phyloP scores from a whole-genome alignment of 352 stramenopile genomes.

The Phytophthora quininea region DNA sequence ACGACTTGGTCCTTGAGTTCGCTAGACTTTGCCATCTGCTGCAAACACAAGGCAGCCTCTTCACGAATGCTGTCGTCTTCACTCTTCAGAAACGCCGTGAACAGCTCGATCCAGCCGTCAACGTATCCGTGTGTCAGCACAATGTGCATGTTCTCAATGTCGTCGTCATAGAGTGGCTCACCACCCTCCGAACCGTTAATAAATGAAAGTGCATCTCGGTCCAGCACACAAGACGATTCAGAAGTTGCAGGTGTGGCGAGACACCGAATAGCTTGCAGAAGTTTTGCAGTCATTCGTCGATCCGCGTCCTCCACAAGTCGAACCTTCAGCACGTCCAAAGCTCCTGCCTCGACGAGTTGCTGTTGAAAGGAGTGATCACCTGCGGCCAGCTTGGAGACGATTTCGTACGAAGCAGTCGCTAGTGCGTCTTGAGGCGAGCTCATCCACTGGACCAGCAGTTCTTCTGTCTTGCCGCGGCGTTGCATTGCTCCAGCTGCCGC shows the following conservation, averaged over 20 bases:
- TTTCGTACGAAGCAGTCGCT: constrained; percentile 44
- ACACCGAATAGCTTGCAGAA: constrained; percentile 58
- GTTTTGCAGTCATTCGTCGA: constrained; percentile 48
- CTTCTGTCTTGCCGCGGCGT: constrained; percentile 21
- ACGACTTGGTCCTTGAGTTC: constrained; percentile 60
- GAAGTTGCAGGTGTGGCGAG: constrained; percentile 35
- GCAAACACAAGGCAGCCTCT: constrained; percentile 61
- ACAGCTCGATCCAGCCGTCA: constrained; percentile 82
- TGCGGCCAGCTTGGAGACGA: constrained; percentile 47
- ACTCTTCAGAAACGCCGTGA: constrained; percentile 64
- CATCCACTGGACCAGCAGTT: constrained; percentile 57
- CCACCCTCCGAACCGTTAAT: constrained; percentile 56
- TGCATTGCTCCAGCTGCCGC: constrained; percentile 28
- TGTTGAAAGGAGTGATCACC: constrained; percentile 37
- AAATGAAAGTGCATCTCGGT: constrained; percentile 68
- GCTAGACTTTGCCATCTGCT: constrained; percentile 54
- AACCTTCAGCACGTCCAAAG: constrained; percentile 48
- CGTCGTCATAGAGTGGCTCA: constrained; percentile 62
- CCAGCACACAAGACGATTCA: constrained; percentile 38
- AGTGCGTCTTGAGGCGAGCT: constrained; percentile 35
- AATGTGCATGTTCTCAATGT: constrained; percentile 52
- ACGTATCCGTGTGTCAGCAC: constrained; percentile 59
- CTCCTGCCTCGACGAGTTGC: constrained; percentile 43
- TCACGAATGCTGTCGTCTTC: constrained; percentile 51
- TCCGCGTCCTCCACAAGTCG: constrained; percentile 48